These are phyloP conservation scores for Phaeosphaeria sp. DNA, from an alignment of 2,329 filamentous ascomycete species.

Conservation along the genomic window DNA sequence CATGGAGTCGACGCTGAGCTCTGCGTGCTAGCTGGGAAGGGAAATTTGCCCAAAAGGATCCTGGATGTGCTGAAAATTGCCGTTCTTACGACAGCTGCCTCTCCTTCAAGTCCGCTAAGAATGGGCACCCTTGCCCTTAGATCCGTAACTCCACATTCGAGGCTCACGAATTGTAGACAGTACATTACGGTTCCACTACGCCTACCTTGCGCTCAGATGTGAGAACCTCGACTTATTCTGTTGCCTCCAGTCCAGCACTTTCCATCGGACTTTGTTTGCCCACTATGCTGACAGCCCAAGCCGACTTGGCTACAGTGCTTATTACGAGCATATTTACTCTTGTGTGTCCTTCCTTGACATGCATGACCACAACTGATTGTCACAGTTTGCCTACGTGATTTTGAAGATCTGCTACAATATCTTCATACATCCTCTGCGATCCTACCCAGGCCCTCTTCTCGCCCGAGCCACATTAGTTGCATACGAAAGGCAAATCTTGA, in stretches of 20 bases:
- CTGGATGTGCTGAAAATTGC: not conserved
- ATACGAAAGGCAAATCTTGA: slow-evolving; percentile 23
- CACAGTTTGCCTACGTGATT: not conserved
- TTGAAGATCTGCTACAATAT: slow-evolving; percentile 40
- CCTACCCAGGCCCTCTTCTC: slow-evolving; percentile 48
- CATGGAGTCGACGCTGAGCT: not conserved
- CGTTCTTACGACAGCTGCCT: not conserved
- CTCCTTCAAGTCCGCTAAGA: not conserved
- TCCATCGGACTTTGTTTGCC: not conserved
- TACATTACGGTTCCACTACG: not conserved
- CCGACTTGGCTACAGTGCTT: not conserved
- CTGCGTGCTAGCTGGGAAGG: not conserved
- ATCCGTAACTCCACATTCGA: not conserved
- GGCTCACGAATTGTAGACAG: not conserved
- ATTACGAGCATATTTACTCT: not conserved
- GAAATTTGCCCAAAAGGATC: not conserved
- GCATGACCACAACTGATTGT: not conserved
- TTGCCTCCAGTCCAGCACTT: not conserved
- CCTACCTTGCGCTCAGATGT: not conserved
- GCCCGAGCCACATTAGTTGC: slow-evolving; percentile 32
- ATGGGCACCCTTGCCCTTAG: not conserved
- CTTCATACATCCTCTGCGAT: slow-evolving; percentile 49
- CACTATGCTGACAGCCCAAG: not conserved
- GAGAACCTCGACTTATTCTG: not conserved
- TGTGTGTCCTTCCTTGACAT: not conserved